Percentiles rank a stretch among this genome's conserved stretches.
These are phyloP conservation scores for Saccharomycopsis malanga DNA, from an alignment of 805 yeast genomes.

Conservation along the genomic window DNA sequence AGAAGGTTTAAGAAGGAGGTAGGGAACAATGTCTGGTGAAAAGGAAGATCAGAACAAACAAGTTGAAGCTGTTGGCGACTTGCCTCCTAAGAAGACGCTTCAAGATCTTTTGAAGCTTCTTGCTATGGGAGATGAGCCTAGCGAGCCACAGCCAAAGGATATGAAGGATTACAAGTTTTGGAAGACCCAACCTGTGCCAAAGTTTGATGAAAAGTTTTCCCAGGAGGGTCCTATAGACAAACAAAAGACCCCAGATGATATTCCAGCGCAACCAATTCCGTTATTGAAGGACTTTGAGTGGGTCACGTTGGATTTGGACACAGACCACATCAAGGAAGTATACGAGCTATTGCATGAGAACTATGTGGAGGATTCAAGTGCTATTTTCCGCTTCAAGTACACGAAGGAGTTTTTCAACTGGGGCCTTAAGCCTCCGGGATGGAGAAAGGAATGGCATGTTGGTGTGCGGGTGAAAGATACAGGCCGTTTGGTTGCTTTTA, in stretches of 20 bases:
- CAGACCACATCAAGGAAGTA: slow-evolving; percentile 63
- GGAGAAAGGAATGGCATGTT: slow-evolving; percentile 80
- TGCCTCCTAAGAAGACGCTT: slow-evolving; percentile 33
- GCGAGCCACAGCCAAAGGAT: slow-evolving; percentile 54
- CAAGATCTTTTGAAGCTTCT: slow-evolving; percentile 54
- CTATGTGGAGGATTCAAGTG: slow-evolving; percentile 92
- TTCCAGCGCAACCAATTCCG: slow-evolving; percentile 64
- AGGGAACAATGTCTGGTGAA: slow-evolving; percentile 77
- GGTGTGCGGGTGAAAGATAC: slow-evolving; percentile 83
- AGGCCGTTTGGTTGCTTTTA: slow-evolving; percentile 81
- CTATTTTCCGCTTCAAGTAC: slow-evolving; percentile 86
- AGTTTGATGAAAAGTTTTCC: slow-evolving; percentile 49
- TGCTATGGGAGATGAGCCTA: slow-evolving; percentile 45
- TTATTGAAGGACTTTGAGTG: slow-evolving; percentile 80
- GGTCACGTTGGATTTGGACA: slow-evolving; percentile 65
- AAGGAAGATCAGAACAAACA: slow-evolving; percentile 95
- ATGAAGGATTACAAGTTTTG: slow-evolving; percentile 93
- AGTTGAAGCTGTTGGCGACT: slow-evolving; percentile 76
- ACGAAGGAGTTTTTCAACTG: slow-evolving; percentile 76
- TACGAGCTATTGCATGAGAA: slow-evolving; percentile 76
- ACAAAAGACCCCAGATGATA: slow-evolving; percentile 59
- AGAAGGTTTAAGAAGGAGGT: too few species aligned
- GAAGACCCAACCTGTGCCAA: slow-evolving; percentile 94
- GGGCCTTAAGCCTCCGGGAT: slow-evolving; percentile 95
- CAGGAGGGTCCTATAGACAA: slow-evolving; percentile 77